Base-by-base conservation (phyloP, 208 protist genomes). In the Phytomonas francai region DNA sequence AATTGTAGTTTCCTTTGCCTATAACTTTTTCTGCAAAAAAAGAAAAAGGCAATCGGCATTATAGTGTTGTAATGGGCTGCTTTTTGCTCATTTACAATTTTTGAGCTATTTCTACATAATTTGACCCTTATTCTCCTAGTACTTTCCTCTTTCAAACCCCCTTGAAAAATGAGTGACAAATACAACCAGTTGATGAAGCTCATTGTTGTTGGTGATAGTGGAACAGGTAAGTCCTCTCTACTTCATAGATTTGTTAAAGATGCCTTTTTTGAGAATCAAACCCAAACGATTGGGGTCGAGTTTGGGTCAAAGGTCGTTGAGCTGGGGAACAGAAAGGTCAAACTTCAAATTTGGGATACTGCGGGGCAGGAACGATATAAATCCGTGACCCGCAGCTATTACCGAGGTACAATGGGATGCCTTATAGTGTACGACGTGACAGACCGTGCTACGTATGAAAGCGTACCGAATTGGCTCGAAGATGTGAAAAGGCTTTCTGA, bases 401-500 rank as follows among this genome's bases (percentile, higher is more conserved):
- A 99, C 80, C 85, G 98, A 25, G 97, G 97, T 34, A 98, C 98
- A 4, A 95, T 98, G 19, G 97, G 98, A 12, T 98, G 97, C 45
- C 82, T 99, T 22, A 95, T 99, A 59, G 98, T 99, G 4, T 99
- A 99, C 79, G 98, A 99, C 79, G 98, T 99, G 36, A 95, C 97
- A 1, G 98, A 98, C 67, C 96, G 98, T 71, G 89, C 97, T 39
- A 99, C 99, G 32, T 99, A 99, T 96, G 99, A 99, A 87, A 99
- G 99, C 86, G 98, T 99, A 49, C 97, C 98, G 49, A 99, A 98
- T 88, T 99, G 99, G 99, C 93, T 99, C 81, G 85, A 96, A 65
- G 99, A 99, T 87, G 95, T 99, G 65, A 93, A 91, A 1, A 93
- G 98, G 54, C 98, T 99, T 65, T 99, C 98, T 80, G 98, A 99